Evolutionary conservation across 73 alveolate genomes (phyloP).

Genomic region (Loxodes magnus): DNA sequence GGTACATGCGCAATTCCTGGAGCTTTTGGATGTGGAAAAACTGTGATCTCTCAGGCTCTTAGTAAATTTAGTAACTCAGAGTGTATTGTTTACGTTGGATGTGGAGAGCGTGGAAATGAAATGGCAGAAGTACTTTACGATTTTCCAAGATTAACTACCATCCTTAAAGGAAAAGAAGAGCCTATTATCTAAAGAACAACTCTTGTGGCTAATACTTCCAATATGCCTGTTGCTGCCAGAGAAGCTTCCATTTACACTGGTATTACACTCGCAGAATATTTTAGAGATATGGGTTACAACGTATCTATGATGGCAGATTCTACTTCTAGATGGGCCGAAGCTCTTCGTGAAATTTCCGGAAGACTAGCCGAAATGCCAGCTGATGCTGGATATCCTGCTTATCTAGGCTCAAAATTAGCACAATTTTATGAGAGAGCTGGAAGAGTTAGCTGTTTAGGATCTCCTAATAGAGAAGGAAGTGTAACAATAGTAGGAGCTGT

Average conservation of each 20-base stretch:
- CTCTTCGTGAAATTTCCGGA: constrained; percentile 99
- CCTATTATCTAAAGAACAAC: constrained; percentile 95
- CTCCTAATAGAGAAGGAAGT: constrained; percentile 92
- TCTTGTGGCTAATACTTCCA: constrained; percentile 95
- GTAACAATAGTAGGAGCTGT: constrained; percentile 73
- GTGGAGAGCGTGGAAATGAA: constrained; percentile 98
- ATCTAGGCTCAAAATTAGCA: constrained; percentile 92
- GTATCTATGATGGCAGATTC: constrained; percentile 99
- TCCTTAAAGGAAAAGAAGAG: constrained; percentile 45
- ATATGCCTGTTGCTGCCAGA: constrained; percentile 99
- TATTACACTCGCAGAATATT: constrained; percentile 97
- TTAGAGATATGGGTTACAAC: constrained; percentile 98
- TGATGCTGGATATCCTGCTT: constrained; percentile 98
- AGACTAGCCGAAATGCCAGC: constrained; percentile 99
- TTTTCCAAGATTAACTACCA: constrained; percentile 86
- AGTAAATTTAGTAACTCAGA: constrained; percentile 93
- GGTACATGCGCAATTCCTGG: constrained; percentile 99
- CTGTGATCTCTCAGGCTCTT: constrained; percentile 95
- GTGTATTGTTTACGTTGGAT: constrained; percentile 92
- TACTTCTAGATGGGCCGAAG: constrained; percentile 99
- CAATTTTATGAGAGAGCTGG: constrained; percentile 99
- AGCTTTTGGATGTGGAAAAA: constrained; percentile 98
- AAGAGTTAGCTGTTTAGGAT: constrained; percentile 94
- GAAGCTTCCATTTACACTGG: constrained; percentile 98
- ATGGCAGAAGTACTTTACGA: constrained; percentile 98